Evolutionary conservation across 2,329 filamentous ascomycete species (phyloP).

Genomic region (Endocalyx cinctus): DNA sequence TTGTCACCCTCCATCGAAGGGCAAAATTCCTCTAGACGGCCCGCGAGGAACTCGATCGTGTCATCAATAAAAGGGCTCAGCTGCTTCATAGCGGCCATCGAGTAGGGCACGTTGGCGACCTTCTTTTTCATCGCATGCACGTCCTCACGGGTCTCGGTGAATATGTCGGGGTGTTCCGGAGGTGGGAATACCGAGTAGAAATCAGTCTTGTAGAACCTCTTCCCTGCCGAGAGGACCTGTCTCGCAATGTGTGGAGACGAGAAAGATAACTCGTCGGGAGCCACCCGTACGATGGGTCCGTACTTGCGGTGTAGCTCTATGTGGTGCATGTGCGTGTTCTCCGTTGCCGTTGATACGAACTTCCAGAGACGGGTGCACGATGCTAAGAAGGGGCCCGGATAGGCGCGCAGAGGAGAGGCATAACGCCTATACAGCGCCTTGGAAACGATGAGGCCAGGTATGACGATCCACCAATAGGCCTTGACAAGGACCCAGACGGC

Average conservation of each 20-base stretch:
- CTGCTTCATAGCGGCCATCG: conserved; percentile 50
- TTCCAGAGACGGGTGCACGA: conserved; percentile 37
- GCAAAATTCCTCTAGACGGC: conserved; percentile 37
- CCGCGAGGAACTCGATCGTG: conserved; percentile 41
- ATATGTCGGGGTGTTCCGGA: conserved; percentile 53
- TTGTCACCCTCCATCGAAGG: too few relatives aligned
- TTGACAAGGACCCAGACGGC: conserved; percentile 26
- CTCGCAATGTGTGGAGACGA: conserved; percentile 41
- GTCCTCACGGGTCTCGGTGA: conserved; percentile 50
- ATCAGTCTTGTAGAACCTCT: conserved; percentile 48
- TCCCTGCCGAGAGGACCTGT: conserved; percentile 42
- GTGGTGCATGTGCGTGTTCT: conserved; percentile 38
- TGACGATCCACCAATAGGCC: conserved; percentile 25
- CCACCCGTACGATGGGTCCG: conserved; percentile 45
- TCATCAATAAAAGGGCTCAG: conserved; percentile 48
- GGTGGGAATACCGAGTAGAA: conserved; percentile 53
- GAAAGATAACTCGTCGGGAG: conserved; percentile 43
- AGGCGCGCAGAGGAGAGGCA: conserved; percentile 24
- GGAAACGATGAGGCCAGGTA: conserved; percentile 23
- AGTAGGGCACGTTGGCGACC: conserved; percentile 46
- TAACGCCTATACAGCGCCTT: conserved; percentile 29
- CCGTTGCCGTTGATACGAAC: conserved; percentile 30
- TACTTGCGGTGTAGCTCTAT: conserved; percentile 41
- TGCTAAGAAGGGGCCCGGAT: conserved; percentile 25
- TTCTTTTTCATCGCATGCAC: conserved; percentile 53